phyloP scores from a whole-genome alignment of 163 green algal species.

The Scenedesmus sp. region DNA sequence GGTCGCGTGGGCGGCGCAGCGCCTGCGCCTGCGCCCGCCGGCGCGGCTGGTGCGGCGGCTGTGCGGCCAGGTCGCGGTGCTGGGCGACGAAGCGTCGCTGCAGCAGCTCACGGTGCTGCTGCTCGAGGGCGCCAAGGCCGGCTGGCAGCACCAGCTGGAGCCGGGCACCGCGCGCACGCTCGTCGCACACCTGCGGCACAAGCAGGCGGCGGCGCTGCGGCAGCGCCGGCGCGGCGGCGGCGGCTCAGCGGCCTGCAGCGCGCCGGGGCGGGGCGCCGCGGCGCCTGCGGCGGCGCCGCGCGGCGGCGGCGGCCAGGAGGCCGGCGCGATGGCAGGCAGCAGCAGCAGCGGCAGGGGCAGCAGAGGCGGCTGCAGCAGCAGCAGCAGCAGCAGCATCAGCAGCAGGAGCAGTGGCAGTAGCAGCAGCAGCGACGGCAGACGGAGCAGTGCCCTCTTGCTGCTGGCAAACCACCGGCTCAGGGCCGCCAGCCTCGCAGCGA shows the following conservation, averaged over 20 bases:
- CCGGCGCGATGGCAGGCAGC: not conserved
- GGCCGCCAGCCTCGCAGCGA: not conserved
- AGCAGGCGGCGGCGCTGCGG: not conserved
- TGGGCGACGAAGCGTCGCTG: conserved; percentile 6
- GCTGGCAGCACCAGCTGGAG: not conserved
- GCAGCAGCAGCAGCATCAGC: conserved; percentile 14
- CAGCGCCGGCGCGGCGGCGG: no score
- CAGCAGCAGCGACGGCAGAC: not conserved
- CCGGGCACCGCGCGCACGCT: not conserved
- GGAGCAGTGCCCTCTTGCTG: conserved; percentile 14
- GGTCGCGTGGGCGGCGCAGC: not conserved
- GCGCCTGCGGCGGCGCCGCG: not conserved
- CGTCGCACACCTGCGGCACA: conserved; percentile 7
- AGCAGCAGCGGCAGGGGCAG: no score
- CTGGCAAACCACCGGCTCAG: conserved; percentile 17
- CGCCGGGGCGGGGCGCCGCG: no score
- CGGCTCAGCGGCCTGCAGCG: no score
- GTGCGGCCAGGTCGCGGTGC: not conserved
- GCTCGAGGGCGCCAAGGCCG: not conserved
- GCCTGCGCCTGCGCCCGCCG: not conserved
- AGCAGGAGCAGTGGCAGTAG: not conserved
- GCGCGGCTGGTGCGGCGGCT: not conserved
- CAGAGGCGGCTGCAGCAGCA: not conserved
- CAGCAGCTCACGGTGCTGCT: conserved; percentile 10
- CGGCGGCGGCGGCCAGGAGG: not conserved